Evolutionary conservation across 768 basidiomycete species (phyloP).

Genomic region (Tricholoma terreum): DNA sequence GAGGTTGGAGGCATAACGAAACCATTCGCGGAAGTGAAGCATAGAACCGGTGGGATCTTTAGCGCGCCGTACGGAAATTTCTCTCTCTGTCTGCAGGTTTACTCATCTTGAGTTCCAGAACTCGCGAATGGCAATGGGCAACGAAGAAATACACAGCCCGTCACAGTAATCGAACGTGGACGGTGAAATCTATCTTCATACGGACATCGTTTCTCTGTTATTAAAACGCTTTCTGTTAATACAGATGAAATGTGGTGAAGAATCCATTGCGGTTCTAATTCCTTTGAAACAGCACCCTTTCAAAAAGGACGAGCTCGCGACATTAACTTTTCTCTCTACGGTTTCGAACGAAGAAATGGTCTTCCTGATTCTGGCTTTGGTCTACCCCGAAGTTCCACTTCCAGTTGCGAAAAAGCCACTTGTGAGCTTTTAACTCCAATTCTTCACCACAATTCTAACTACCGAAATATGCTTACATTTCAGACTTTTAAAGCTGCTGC

Average conservation of each 20-base stretch:
- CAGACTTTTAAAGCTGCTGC: neutral
- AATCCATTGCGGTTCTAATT: conserved; percentile 10
- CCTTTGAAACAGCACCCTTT: conserved; percentile 9
- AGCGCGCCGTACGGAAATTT: conserved; percentile 8
- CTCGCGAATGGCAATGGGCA: conserved; percentile 16
- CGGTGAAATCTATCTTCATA: conserved; percentile 7
- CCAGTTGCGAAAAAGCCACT: conserved; percentile 8
- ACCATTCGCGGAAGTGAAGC: conserved; percentile 6
- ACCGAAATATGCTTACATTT: neutral
- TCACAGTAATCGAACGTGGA: conserved; percentile 10
- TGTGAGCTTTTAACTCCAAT: neutral
- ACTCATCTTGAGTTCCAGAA: neutral
- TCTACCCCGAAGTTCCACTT: conserved; percentile 9
- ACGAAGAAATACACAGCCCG: conserved; percentile 10
- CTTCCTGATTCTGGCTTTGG: conserved; percentile 12
- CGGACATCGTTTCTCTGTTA: neutral
- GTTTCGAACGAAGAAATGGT: conserved; percentile 15
- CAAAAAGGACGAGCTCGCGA: conserved; percentile 15
- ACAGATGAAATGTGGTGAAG: conserved; percentile 9
- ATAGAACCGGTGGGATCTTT: conserved; percentile 10
- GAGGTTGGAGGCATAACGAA: conserved; percentile 4
- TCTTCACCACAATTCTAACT: neutral
- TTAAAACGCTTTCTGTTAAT: neutral
- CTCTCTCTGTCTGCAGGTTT: neutral
- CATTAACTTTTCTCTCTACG: conserved; percentile 11